Evolutionary conservation across 768 basidiomycete species (phyloP), one percentile per base, ranked within the genome.

Genomic region (Trametes coccinea): DNA sequence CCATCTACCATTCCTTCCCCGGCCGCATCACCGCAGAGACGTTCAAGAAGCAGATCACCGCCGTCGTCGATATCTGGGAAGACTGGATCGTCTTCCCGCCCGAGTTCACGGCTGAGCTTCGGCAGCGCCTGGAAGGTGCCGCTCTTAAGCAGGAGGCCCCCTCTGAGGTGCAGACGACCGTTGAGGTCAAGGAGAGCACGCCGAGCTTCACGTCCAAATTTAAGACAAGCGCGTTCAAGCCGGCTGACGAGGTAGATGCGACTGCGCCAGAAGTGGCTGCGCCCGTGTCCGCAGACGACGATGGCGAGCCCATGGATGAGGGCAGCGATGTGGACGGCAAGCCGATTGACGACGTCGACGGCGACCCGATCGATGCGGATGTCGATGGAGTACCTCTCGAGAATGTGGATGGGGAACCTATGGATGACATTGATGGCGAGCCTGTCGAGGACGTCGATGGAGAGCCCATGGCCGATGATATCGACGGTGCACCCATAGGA

Each of bases 61-160:
- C 87, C 7, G 86, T 98, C 16, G 82, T 98, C 5, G 95, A 98
- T 69, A 89, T 98, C 33, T 98, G 97, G 95, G 97, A 98, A 71
- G 90, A 97, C 72, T 96, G 95, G 95, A 95, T 98, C 60, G 92
- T 98, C 34, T 98, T 98, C 71, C 82, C 92, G 54, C 90, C 89
- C 2, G 92, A 95, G 56, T 92, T 90, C 69, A 95, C 91, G 0
- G 70, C 80, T 2, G 86, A 89, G 67, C 80, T 96, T 14, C 80
- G 93, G 29, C 75, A 74, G 56, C 79, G 94, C 58, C 80, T 98
- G 51, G 92, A 95, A 51, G 92, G 92, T 22, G 75, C 71, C 17
- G 64, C 69, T 1, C 69, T 68, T 29, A 67, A 73, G 22, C 72
- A 74, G 53, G 64, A 74, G 43, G 67, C 70, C 49, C 66, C 67